Base-by-base conservation (phyloP, 1,139 yeast genomes). In the Suhomyces terraborum region DNA sequence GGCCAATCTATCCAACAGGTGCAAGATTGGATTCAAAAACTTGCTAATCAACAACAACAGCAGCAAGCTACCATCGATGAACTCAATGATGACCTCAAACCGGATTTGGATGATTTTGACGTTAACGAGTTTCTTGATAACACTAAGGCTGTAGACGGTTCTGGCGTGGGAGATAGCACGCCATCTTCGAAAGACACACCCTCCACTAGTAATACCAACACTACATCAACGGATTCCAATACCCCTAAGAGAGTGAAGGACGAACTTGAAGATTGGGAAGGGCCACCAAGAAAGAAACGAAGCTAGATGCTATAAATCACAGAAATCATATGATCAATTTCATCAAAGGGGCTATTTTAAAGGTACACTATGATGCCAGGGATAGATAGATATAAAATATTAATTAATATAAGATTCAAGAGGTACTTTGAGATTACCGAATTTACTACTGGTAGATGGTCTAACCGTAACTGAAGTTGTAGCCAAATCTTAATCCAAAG, bases 1-100 rank as follows among this genome's bases (percentile, higher is more conserved):
- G 82, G 80, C 8, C 76, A 73, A 46, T 73, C 81, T 3, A 69
- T 79, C 40, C 78, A 70, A 55, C 82, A 78, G 52, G 80, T 77
- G 1, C 80, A 77, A 53, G 83, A 79, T 49, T 77, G 82, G 82
- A 68, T 79, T 35, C 77, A 66, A 43, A 74, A 66, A 41, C 56
- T 75, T 36, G 68, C 73, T 1, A 58, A 53, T 33, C 71, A 67
- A 40, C 75, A 67, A 38, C 64, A 66, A 35, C 66, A 62, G 26
- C 63, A 62, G 27, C 67, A 62, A 16, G 44, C 46, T 4, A 42
- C 50, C 9, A 49, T 47, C 23, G 42, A 49, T 36, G 52, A 49
- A 29, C 42, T 49, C 27, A 45, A 43, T 17, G 51, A 47, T 12
- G 50, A 46, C 13, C 18, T 41, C 20, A 43, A 43, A 28, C 51